Conservation (phyloP, 495 filamentous ascomycete genomes). For the Tuber aestivum region DNA sequence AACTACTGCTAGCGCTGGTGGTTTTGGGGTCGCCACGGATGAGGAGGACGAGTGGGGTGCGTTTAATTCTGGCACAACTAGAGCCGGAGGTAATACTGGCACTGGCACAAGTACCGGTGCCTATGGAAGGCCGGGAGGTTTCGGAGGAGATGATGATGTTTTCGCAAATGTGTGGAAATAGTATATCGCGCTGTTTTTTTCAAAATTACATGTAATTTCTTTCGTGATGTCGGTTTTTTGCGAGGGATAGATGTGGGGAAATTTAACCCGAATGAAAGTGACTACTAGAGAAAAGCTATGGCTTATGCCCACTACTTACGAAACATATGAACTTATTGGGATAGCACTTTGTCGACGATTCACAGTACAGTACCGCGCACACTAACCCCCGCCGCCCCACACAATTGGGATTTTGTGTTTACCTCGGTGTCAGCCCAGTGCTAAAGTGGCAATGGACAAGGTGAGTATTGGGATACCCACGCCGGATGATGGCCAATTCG, state of each 20-base stretch:
- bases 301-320: background rate
- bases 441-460: background rate
- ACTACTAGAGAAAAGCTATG: background rate
- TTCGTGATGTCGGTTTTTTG: slow-evolving; percentile 11
- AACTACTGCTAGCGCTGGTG: background rate
- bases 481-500: background rate
- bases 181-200: background rate
- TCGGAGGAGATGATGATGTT: slow-evolving; percentile 36
- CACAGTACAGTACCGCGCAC: background rate
- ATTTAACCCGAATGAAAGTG: background rate
- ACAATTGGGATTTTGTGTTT: background rate
- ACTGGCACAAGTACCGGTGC: slow-evolving; percentile 17
- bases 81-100: slow-evolving; percentile 13
- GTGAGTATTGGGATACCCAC: background rate
- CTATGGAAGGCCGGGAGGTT: slow-evolving; percentile 5
- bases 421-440: background rate
- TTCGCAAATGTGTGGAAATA: slow-evolving; percentile 44
- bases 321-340: background rate
- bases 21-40: background rate
- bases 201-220: slow-evolving; percentile 2
- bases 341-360: background rate
- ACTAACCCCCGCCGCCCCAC: background rate
- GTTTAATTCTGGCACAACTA: slow-evolving; percentile 33
- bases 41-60: slow-evolving; percentile 43
- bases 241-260: slow-evolving; percentile 8